phyloP scores from a whole-genome alignment of 2,329 filamentous ascomycete genomes.

The Lachnum nothofagi region DNA sequence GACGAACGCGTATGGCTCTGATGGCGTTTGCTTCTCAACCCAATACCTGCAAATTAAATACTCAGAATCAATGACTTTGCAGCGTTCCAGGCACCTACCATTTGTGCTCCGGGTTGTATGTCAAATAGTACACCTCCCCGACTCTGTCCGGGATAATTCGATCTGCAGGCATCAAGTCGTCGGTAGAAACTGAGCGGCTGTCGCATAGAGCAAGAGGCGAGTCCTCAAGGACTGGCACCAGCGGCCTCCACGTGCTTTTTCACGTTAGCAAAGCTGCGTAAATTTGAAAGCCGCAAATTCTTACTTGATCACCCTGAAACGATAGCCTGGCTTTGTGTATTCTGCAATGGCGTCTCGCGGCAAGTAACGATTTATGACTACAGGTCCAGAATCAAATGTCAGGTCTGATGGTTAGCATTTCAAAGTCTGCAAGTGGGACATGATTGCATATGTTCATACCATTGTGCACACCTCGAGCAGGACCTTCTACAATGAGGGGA shows the following conservation, averaged over 20 bases:
- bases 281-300: background rate
- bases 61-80: background rate
- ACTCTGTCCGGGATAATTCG: slow-evolving; percentile 21
- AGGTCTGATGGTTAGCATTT: slow-evolving; percentile 12
- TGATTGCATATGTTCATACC: slow-evolving; percentile 5
- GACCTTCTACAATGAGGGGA: slow-evolving; percentile 12
- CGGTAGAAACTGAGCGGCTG: slow-evolving; percentile 15
- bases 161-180: slow-evolving; percentile 26
- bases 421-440: background rate
- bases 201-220: slow-evolving; percentile 24
- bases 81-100: background rate
- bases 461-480: slow-evolving; percentile 22
- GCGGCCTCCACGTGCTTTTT: slow-evolving; percentile 25
- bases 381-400: slow-evolving; percentile 17
- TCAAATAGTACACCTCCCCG: slow-evolving; percentile 28
- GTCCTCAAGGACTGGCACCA: slow-evolving; percentile 24
- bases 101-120: slow-evolving; percentile 20
- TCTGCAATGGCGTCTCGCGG: slow-evolving; percentile 5
- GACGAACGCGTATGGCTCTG: slow-evolving; percentile 24
- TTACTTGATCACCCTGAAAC: slow-evolving; percentile 22
- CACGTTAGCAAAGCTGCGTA: background rate
- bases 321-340: slow-evolving; percentile 16
- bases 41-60: slow-evolving; percentile 19
- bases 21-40: slow-evolving; percentile 21
- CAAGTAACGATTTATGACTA: slow-evolving; percentile 14